Base-by-base conservation (phyloP, 306 rosid genomes). In the Spatholobus suberectus region DNA sequence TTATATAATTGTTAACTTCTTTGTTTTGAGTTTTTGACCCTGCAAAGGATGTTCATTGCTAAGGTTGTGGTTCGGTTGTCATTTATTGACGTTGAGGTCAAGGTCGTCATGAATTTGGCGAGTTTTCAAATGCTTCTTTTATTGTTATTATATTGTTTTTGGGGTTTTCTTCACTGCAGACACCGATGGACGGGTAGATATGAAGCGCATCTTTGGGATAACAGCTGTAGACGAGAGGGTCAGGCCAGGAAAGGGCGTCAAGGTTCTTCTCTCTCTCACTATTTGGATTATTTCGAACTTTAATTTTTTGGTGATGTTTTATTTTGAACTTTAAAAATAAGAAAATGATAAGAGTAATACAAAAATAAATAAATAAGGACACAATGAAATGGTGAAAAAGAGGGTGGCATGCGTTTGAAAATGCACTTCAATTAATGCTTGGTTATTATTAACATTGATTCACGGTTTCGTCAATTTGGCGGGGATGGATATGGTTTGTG, bases 201-300 rank as follows among this genome's bases (percentile, higher is more conserved):
- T 68, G 99, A 95, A 89, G 99, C 99, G 87, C 98, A 95, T 90
- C 94, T 95, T 1, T 95, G 99, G 99, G 99, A 95, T 83, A 92
- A 95, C 89, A 95, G 93, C 94, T 86, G 94, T 87, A 90, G 93
- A 74, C 84, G 92, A 52, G 97, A 95, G 90, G 97, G 99, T 27
- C 94, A 91, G 79, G 96, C 88, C 24, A 87, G 99, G 76, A 95
- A 95, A 85, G 98, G 98, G 51, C 97, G 99, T 79, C 99, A 95
- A 95, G 98, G 99, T 95, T 20, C 21, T 9, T 18, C 24, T 51
- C 44, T 23, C 12, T 32, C 65, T 17, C n/a, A n/a, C 5, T 5
- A 11, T 61, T 2, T 69, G 0, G n/a, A 20, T 49, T 29, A 18
- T 51, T 72, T 43, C 1, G 0, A 23, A 13, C 5, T 5, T 40